Evolutionary conservation across 306 rosid species (phyloP), one percentile per base, ranked within the genome.

Genomic region (Sesbania bispinosa): DNA sequence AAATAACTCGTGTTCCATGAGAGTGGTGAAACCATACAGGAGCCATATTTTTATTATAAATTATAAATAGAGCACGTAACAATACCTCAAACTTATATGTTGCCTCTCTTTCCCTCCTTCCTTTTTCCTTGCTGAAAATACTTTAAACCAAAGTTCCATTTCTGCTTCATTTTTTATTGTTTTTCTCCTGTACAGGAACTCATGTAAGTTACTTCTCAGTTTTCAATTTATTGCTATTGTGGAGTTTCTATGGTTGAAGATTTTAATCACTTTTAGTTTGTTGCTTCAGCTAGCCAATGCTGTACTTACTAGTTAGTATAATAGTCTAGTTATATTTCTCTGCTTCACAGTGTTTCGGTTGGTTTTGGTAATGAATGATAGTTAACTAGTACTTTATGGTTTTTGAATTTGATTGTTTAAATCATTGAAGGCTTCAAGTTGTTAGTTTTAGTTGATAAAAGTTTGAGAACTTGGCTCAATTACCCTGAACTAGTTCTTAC

Each of bases 1-100:
- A 47, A 73, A 21, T 50, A 13, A 19, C 71, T 35, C 78, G 78
- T 23, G 78, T 18, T 50, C 78, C 78, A 62, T 48, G 73, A 47
- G 78, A 60, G 77, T 19, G 41, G 33, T 62, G 52, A 50, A 51
- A 5, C 6, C 3, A 15, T 0, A 26, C 10, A 4, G 24, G 52
- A 14, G 1, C 1, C 13, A 39, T 39, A 69, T 54, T 36, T 48
- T 7, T 11, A 10, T 70, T 59, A 32, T 32, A 46, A 30, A 73
- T 19, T 47, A 73, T 61, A 61, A 26, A 48, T 26, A 62, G 19
- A 15, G 2, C 11, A 2, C n/a, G 11, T 0, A 7, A 20, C 8
- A 23, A 7, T 10, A 38, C 7, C 35, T 48, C 19, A 9, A 9
- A 43, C 32, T 15, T 39, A 23, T 5, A 50, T 2, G 16, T 43